phyloP scores from a whole-genome alignment of 1,284 basidiomycete genomes.

The Cryptococcus sp. region DNA sequence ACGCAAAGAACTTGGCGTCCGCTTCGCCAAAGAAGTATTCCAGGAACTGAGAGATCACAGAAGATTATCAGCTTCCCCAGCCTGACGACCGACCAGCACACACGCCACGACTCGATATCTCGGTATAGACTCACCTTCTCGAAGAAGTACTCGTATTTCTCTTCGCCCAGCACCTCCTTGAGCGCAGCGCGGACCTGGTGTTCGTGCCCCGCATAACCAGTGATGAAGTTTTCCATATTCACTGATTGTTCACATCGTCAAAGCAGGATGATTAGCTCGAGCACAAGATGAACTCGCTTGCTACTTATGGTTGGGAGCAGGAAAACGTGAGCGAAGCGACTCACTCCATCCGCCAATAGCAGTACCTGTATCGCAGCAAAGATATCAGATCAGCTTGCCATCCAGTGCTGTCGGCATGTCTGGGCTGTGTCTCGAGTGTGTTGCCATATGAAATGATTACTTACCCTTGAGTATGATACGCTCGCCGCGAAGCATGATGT shows the following conservation, averaged over 20 bases:
- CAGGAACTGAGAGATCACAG: constrained; percentile 59
- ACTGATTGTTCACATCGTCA: constrained; percentile 18
- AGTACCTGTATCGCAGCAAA: constrained; percentile 24
- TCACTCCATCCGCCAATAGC: constrained; percentile 50
- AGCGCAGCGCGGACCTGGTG: constrained; percentile 67
- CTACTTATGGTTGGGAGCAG: neutral
- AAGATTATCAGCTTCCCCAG: neutral
- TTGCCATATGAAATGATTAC: neutral
- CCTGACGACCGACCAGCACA: constrained; percentile 11
- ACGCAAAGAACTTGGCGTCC: constrained; percentile 69
- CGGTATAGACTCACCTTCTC: constrained; percentile 60
- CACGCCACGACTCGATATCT: no score
- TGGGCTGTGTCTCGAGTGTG: no score
- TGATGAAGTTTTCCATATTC: constrained; percentile 53
- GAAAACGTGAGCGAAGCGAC: constrained; percentile 3
- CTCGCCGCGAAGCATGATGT: constrained; percentile 31
- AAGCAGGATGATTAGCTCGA: no score
- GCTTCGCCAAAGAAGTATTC: constrained; percentile 70
- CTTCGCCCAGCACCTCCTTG: constrained; percentile 63
- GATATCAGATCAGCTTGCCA: constrained; percentile 1
- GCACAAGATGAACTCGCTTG: neutral
- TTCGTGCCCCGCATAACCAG: constrained; percentile 46
- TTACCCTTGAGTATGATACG: constrained; percentile 41
- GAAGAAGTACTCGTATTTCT: constrained; percentile 74
- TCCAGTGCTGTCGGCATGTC: constrained; percentile 9